A percentile compares a stretch with the other conserved stretches of the same genome.
Evolutionary conservation across 176 grass and related monocot genomes (phyloP).

Genomic region (Zizania latifolia): DNA sequence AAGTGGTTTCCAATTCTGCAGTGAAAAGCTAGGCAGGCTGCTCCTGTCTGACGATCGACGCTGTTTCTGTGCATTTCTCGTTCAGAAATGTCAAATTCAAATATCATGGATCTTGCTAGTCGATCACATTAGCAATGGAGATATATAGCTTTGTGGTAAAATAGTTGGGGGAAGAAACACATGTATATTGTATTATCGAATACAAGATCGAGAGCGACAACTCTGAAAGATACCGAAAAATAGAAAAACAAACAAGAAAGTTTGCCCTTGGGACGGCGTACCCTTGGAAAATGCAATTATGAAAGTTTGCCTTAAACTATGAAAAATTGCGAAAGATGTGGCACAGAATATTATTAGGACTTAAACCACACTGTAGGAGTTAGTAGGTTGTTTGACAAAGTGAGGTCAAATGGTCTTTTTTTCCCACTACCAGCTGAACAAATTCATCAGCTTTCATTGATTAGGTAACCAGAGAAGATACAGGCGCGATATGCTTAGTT

Average conservation of each 20-base stretch:
- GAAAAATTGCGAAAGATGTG: background rate
- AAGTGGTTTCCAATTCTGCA: background rate
- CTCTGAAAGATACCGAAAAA: constrained; percentile 13
- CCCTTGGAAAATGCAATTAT: constrained; percentile 7
- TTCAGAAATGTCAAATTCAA: background rate
- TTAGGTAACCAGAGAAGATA: constrained; percentile 43
- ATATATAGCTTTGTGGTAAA: background rate
- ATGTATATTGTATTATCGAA: background rate
- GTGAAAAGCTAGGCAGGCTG: background rate
- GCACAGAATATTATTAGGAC: background rate
- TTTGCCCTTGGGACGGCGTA: background rate
- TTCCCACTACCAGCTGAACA: constrained; percentile 33
- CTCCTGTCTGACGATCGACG: background rate
- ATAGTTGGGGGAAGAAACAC: background rate
- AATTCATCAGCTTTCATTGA: constrained; percentile 24
- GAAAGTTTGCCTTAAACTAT: background rate
- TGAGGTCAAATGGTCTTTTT: background rate
- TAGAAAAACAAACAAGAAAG: constrained; percentile 12
- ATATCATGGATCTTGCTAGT: background rate
- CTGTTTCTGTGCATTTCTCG: background rate
- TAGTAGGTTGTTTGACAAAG: constrained; percentile 37
- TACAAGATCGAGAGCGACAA: background rate
- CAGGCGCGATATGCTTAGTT: constrained; percentile 29
- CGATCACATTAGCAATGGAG: background rate
- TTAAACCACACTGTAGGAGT: background rate